These are phyloP conservation scores for Nemophila menziesii DNA, from an alignment of 257 asterid species.

Conservation along the genomic window DNA sequence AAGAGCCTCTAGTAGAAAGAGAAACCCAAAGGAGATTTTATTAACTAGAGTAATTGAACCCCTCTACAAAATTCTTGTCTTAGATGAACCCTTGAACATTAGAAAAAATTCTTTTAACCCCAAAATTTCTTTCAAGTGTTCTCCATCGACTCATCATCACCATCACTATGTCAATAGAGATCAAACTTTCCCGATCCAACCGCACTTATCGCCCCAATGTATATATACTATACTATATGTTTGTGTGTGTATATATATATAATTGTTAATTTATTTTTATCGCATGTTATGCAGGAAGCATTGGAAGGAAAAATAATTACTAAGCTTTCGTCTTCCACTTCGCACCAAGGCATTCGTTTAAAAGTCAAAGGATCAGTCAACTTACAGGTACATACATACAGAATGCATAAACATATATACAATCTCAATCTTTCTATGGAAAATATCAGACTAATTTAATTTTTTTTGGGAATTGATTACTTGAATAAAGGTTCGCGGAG, in stretches of 20 bases:
- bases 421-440: neutral
- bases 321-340: conserved; percentile 39
- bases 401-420: neutral
- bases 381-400: conserved; percentile 54
- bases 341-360: conserved; percentile 65
- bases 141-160: neutral
- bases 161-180: conserved; percentile 49
- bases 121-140: neutral
- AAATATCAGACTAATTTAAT: neutral
- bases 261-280: conserved; percentile 5
- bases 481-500: conserved; percentile 64
- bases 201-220: conserved; percentile 63
- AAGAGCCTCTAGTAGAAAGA: too few relatives aligned
- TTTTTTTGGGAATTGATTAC: neutral
- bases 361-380: conserved; percentile 54
- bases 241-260: neutral
- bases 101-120: neutral
- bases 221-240: conserved; percentile 3
- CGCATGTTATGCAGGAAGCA: conserved; percentile 32
- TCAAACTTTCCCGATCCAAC: conserved; percentile 63
- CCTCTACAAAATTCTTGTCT: neutral
- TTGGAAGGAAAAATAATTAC: conserved; percentile 54
- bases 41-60: neutral
- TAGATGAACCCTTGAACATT: neutral
- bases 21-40: too few relatives aligned